Evolutionary conservation across 1,284 basidiomycete genomes (phyloP).

Genomic region (Irpex sp.): DNA sequence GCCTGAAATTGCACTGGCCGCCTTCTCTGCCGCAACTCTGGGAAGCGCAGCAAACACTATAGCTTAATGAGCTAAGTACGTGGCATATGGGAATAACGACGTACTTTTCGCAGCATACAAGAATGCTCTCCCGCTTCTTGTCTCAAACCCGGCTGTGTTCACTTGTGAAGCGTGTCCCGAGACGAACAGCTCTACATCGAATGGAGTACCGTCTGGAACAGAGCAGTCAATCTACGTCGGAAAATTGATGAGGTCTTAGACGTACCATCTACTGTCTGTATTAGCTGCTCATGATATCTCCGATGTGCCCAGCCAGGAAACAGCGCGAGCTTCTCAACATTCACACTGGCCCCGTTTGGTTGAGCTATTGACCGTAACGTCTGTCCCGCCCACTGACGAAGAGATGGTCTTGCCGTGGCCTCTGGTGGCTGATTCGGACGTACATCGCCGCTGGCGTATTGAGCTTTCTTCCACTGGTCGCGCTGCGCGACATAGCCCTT

Average conservation of each 20-base stretch:
- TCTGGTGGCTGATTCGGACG: not conserved
- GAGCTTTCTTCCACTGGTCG: slow-evolving; percentile 21
- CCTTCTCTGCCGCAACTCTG: slow-evolving; percentile 30
- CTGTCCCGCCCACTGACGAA: slow-evolving; percentile 44
- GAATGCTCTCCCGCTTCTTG: slow-evolving; percentile 71
- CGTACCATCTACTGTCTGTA: slow-evolving; percentile 13
- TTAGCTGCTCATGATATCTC: slow-evolving; percentile 21
- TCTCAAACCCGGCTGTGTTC: slow-evolving; percentile 54
- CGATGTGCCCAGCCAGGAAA: slow-evolving; percentile 40
- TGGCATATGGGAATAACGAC: not conserved
- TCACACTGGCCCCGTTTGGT: slow-evolving; percentile 5
- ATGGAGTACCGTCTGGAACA: slow-evolving; percentile 34
- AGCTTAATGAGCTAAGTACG: not conserved
- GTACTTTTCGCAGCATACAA: slow-evolving; percentile 73
- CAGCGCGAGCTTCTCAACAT: slow-evolving; percentile 28
- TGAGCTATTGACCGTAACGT: slow-evolving; percentile 27
- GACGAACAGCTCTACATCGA: slow-evolving; percentile 66
- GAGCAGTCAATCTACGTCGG: too few species aligned
- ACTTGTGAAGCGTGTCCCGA: slow-evolving; percentile 71
- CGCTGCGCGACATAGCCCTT: slow-evolving; percentile 37
- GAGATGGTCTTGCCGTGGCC: slow-evolving; percentile 29
- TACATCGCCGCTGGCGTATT: not conserved
- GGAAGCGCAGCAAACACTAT: slow-evolving; percentile 62
- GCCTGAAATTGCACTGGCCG: slow-evolving; percentile 3
- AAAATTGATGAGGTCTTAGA: too few species aligned